These are phyloP conservation scores for Crithidia bombi DNA, from an alignment of 208 protist genomes.

Conservation along the genomic window DNA sequence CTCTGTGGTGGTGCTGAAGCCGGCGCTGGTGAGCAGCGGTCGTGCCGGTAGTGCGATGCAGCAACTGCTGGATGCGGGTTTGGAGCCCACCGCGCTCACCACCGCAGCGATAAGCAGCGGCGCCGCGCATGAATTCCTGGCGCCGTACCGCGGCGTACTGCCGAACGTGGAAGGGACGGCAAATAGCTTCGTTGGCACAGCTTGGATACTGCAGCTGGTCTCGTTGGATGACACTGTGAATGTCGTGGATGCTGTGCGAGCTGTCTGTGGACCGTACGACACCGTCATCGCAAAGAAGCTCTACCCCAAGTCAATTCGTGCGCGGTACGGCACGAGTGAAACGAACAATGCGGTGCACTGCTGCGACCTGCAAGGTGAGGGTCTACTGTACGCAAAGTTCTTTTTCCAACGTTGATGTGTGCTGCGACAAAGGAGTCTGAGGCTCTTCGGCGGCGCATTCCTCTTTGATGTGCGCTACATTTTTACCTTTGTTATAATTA, in stretches of 20 bases:
- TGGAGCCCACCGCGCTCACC: conserved; percentile 69
- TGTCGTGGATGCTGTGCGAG: conserved; percentile 63
- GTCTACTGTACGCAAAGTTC: conserved; percentile 79
- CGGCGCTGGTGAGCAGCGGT: conserved; percentile 49
- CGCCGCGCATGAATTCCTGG: conserved; percentile 59
- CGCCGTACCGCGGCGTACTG: conserved; percentile 82
- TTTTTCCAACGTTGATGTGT: conserved; percentile 55
- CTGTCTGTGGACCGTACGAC: conserved; percentile 83
- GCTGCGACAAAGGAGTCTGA: neutral
- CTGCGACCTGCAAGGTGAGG: conserved; percentile 95
- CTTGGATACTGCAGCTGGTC: conserved; percentile 84
- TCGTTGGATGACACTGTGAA: conserved; percentile 43
- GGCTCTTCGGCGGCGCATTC: too few relatives aligned
- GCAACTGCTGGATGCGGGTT: conserved; percentile 59
- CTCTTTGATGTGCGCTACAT: too few relatives aligned
- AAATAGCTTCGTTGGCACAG: conserved; percentile 54
- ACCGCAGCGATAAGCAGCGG: conserved; percentile 59
- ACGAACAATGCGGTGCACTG: conserved; percentile 94
- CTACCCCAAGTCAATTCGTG: conserved; percentile 85
- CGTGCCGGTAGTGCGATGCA: conserved; percentile 59
- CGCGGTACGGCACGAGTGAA: conserved; percentile 82
- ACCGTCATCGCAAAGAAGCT: conserved; percentile 84
- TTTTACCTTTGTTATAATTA: too few relatives aligned
- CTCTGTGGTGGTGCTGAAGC: conserved; percentile 85
- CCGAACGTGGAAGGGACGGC: conserved; percentile 60